Conservation (phyloP, 352 stramenopile genomes). For the Globisporangium acanthophoron region DNA sequence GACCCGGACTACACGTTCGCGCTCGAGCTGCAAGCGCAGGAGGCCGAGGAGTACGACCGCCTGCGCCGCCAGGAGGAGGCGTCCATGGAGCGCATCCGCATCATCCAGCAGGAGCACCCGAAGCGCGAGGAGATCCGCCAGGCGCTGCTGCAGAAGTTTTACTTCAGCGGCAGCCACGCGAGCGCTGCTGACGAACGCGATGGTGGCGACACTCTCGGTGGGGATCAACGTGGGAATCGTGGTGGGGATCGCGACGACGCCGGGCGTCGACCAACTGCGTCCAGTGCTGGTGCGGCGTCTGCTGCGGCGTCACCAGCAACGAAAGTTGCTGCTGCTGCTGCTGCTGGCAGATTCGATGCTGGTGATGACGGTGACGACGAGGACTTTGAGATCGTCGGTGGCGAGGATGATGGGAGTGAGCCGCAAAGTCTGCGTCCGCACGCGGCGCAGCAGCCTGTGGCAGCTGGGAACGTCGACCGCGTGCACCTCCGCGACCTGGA, state of each 20-base stretch:
- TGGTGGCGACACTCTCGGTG: background rate
- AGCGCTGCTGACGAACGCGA: conserved; percentile 9
- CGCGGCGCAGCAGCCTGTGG: conserved; percentile 12
- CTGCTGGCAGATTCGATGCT: background rate
- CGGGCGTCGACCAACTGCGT: background rate
- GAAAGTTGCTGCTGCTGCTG: background rate
- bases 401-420: background rate
- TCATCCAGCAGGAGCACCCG: conserved; percentile 50
- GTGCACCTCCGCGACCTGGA: conserved; percentile 26
- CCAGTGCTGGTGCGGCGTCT: background rate
- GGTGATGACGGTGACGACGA: background rate
- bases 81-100: conserved; percentile 56
- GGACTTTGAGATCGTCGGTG: background rate
- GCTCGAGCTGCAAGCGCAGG: conserved; percentile 62
- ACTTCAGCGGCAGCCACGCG: conserved; percentile 26
- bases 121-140: conserved; percentile 40
- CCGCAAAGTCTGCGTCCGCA: conserved; percentile 2
- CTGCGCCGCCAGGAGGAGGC: conserved; percentile 60
- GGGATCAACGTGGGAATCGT: background rate
- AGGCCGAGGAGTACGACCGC: conserved; percentile 70
- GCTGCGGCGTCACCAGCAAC: background rate
- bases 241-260: background rate
- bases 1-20: conserved; percentile 74
- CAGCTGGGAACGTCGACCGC: conserved; percentile 18
- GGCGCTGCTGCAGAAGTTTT: conserved; percentile 39